Evolutionary conservation across 2,329 filamentous ascomycete genomes (phyloP), one percentile per base, ranked within the genome.

Genomic region (Fusarium odoratissimum): DNA sequence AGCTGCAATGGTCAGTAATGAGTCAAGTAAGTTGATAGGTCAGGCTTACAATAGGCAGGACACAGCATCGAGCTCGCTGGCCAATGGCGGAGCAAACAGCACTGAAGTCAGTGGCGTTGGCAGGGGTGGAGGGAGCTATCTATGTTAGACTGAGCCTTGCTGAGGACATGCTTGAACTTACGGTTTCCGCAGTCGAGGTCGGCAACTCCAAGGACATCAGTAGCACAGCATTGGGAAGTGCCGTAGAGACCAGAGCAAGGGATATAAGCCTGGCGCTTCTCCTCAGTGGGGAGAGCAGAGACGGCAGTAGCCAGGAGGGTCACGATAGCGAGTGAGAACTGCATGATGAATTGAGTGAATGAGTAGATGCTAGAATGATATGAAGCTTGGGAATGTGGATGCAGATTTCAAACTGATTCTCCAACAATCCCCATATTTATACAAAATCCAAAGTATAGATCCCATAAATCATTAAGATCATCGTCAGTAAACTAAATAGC

Each of bases 1-100:
- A 83, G 74, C 74, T 76, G 6, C 6, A 3, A 1, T 1, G 13
- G 14, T 71, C 14, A 73, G 66, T 21, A 40, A 7, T 19, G 3
- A 1, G 6, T 14, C 1, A 17, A 21, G 11, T 14, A 8, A 13
- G 17, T 11, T 0, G 0, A 9, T 2, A 4, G 3, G 1, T 9
- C 3, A 12, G 17, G 71, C 75, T 62, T 44, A 75, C 75, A 13
- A 90, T 83, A 12, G 88, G 88, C 23, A 90, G 72, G 17, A 86
- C 79, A 72, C 89, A 91, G 85, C 89, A 90, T 74, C 87, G 87
- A 63, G 87, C 87, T 67, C 85, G 85, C 80, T 89, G 87, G 57
- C 87, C 87, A 9, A 83, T 82, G 9, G 74, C 82, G 5, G 86
- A 59, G 75, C 87, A 89, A 71, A 84, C 79, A 28, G 80, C 78